Evolutionary conservation across 371 early-diverging fungal species (phyloP), one percentile per base, ranked within the genome.

Genomic region (Quaeritorhiza haematococci): DNA sequence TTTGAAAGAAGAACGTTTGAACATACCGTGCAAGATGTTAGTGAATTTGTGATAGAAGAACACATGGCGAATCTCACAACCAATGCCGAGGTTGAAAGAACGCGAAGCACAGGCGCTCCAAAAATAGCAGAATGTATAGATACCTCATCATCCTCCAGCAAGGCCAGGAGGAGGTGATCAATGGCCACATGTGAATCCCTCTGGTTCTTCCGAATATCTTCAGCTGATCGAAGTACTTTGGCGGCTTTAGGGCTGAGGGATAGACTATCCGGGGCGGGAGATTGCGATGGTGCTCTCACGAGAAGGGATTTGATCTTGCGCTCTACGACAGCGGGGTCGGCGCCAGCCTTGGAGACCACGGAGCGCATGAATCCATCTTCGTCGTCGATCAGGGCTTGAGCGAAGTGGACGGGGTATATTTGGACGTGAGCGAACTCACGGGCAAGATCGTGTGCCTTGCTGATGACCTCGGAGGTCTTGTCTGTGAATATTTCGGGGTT

Each of bases 161-260:
- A 67, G 0, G 94, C 96, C 8, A 87, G 71, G 33, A 96, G 80
- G 28, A 97, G 49, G 56, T 92, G 92, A 66, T 97, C 96, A 7
- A 95, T 74, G 15, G 92, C 84, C 38, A 97, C 76, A 59, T 83
- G 91, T 5, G 90, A 80, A 65, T 97, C 93, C 63, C 86, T 87
- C 69, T 91, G 89, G 43, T 74, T 77, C 72, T 85, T 91, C 72
- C 85, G 82, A 46, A 86, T 66, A n/a, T 84, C 83, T 49, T 88
- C 82, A 1, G 92, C 89, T 45, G 69, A 66, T 26, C 84, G 64
- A 28, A 95, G 71, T 15, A 90, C 49, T 53, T 86, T 88, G 49
- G 66, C 59, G 0, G 85, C 69, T 33, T 80, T 75, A 10, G 85
- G 74, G 29, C 82, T 70, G 35, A 92, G 76, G 0, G 82, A 74